Percentiles rank a stretch among this genome's conserved stretches.
Evolutionary conservation across 176 grass and related monocot genomes (phyloP).

Genomic region (Echinochloa phyllopogon): DNA sequence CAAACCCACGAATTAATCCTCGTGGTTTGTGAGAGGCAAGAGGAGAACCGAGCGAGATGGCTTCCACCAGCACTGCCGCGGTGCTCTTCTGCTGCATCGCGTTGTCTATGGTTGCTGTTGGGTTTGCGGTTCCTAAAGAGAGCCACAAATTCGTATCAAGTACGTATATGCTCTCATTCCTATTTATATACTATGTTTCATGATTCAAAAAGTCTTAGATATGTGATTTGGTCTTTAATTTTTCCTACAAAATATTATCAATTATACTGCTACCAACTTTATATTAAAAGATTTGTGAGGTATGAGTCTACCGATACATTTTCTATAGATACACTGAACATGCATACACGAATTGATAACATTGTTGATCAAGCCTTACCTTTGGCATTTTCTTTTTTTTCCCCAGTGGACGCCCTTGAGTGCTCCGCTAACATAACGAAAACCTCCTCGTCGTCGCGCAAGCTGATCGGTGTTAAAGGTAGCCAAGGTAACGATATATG

Average conservation of each 20-base stretch:
- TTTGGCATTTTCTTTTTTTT: not conserved
- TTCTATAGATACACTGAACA: no score
- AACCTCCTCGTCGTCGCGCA: not conserved
- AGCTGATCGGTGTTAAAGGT: not conserved
- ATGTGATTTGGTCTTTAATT: no score
- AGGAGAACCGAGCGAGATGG: conserved; percentile 26
- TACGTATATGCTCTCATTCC: not conserved
- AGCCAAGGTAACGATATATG: not conserved
- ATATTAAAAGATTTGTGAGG: no score
- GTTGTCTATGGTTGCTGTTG: not conserved
- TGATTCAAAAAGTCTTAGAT: no score
- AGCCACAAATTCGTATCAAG: not conserved
- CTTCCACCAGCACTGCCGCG: not conserved
- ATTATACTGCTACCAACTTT: no score
- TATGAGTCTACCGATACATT: no score
- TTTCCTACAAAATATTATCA: no score
- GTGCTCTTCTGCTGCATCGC: conserved; percentile 15
- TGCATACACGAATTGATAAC: no score
- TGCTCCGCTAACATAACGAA: not conserved
- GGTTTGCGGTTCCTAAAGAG: not conserved
- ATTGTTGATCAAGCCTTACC: no score
- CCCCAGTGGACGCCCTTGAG: conserved; percentile 2
- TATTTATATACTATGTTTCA: no score
- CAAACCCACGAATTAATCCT: not conserved
- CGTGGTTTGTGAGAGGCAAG: not conserved